phyloP scores from a whole-genome alignment of 495 filamentous ascomycete species.

The Penicillium herquei region DNA sequence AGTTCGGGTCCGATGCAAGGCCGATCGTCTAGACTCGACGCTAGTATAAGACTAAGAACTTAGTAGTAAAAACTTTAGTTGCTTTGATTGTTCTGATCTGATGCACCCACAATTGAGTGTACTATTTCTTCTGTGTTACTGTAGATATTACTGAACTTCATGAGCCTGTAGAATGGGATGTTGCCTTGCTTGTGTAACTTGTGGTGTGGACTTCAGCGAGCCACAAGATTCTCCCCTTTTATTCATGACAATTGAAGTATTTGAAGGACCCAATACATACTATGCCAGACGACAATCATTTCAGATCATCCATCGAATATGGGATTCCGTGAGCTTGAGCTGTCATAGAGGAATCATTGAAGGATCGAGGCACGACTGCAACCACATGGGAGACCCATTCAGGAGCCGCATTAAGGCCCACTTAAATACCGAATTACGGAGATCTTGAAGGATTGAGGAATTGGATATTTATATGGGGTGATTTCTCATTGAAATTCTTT shows the following conservation, averaged over 20 bases:
- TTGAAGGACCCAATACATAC: too few species aligned
- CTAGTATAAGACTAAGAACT: neutral
- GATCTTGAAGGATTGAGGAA: neutral
- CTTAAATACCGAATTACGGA: neutral
- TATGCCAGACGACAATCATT: too few species aligned
- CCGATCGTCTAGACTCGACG: conserved; percentile 7
- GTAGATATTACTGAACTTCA: neutral
- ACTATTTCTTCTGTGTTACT: neutral
- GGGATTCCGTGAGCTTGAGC: too few species aligned
- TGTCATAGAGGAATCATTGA: too few species aligned
- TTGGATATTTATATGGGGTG: conserved; percentile 10
- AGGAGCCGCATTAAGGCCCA: conserved; percentile 5
- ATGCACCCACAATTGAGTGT: neutral
- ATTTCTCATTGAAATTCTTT: conserved; percentile 35
- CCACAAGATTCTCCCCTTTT: too few species aligned
- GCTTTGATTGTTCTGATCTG: neutral
- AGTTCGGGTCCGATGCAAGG: conserved; percentile 25
- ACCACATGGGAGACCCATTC: conserved; percentile 7
- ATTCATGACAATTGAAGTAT: too few species aligned
- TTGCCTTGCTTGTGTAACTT: too few species aligned
- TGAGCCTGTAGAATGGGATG: too few species aligned
- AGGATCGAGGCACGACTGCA: neutral
- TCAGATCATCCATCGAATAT: too few species aligned
- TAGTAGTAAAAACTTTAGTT: neutral
- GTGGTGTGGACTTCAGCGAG: too few species aligned